Evolutionary conservation across 768 basidiomycete species (phyloP).

Genomic region (Hygrocybe punicea): DNA sequence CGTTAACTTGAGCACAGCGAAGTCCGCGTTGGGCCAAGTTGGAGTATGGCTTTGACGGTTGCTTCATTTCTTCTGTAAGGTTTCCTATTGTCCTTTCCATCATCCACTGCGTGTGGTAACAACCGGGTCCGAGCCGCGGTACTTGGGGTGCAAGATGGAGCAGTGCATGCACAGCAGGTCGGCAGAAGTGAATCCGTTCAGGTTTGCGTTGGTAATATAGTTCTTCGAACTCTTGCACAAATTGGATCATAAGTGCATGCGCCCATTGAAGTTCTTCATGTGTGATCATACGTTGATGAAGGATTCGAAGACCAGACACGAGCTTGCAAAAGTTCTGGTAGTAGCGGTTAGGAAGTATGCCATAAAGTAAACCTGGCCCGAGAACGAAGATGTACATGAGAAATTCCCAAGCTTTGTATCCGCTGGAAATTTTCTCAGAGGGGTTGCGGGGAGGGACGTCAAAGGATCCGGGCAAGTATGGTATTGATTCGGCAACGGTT

Average conservation of each 20-base stretch:
- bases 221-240: not conserved
- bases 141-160: slow-evolving; percentile 5
- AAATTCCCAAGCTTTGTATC: slow-evolving; percentile 39
- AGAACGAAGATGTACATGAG: slow-evolving; percentile 31
- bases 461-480: slow-evolving; percentile 13
- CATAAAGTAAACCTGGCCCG: not conserved
- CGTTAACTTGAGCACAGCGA: slow-evolving; percentile 2
- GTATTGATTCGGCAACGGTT: slow-evolving; percentile 2
- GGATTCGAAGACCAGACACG: slow-evolving; percentile 2
- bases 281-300: not conserved
- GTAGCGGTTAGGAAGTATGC: slow-evolving; percentile 1
- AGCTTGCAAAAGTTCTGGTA: slow-evolving; percentile 8
- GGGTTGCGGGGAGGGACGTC: slow-evolving; percentile 26
- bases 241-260: not conserved
- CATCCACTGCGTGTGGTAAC: slow-evolving; percentile 4
- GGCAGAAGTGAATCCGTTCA: slow-evolving; percentile 6
- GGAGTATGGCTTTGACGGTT: slow-evolving; percentile 6
- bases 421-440: slow-evolving; percentile 4
- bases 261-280: not conserved
- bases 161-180: slow-evolving; percentile 5
- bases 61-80: slow-evolving; percentile 7
- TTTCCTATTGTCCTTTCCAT: slow-evolving; percentile 8
- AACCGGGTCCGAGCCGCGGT: not conserved
- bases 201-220: slow-evolving; percentile 4
- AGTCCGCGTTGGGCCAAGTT: slow-evolving; percentile 5